Evolutionary conservation across 305 asterid species (phyloP).

Genomic region (Fraxinus platypoda): DNA sequence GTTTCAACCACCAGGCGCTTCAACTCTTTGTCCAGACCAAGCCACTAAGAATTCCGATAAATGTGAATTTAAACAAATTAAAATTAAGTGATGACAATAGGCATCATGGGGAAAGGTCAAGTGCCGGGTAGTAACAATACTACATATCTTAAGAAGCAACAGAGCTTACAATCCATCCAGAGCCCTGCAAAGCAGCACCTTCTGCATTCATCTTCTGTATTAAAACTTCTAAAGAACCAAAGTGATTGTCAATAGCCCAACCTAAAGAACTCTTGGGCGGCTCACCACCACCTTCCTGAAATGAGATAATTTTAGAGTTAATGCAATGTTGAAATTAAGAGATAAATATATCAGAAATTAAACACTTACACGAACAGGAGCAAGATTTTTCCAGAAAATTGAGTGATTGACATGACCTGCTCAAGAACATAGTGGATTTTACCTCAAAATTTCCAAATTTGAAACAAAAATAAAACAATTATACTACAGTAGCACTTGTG

Average conservation of each 20-base stretch:
- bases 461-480: background rate
- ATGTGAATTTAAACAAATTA: constrained; percentile 13
- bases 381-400: constrained; percentile 74
- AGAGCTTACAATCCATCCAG: constrained; percentile 94
- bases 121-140: constrained; percentile 4
- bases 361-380: constrained; percentile 52
- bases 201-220: constrained; percentile 84
- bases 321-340: background rate
- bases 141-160: background rate
- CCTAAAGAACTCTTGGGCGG: constrained; percentile 76
- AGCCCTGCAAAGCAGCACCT: constrained; percentile 97
- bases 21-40: constrained; percentile 75
- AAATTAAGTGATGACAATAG: constrained; percentile 10
- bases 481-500: background rate
- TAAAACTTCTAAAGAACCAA: constrained; percentile 79
- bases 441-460: background rate
- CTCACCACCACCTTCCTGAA: constrained; percentile 92
- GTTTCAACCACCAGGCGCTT: constrained; percentile 84
- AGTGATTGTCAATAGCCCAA: constrained; percentile 62
- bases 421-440: background rate
- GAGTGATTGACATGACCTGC: constrained; percentile 76
- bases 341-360: background rate
- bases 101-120: constrained; percentile 9
- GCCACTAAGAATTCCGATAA: constrained; percentile 60
- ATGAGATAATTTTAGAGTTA: constrained; percentile 13